Evolutionary conservation across 129 eudicot species (phyloP).

Genomic region (Tanacetum coccineum): DNA sequence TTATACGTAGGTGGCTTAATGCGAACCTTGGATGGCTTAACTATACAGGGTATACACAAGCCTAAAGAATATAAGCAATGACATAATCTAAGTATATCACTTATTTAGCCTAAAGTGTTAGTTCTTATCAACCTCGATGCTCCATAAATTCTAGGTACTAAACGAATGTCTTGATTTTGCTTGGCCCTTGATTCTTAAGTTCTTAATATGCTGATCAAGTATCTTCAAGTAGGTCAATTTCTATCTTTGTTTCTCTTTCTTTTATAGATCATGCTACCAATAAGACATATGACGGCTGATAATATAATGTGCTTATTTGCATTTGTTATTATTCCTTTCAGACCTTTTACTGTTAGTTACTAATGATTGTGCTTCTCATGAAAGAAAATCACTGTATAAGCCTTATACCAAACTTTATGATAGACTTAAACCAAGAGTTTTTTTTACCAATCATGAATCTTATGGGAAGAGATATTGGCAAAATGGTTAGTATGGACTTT

Average conservation of each 20-base stretch:
- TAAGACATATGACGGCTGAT: background rate
- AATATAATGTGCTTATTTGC: conserved; percentile 17
- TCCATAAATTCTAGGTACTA: conserved; percentile 49
- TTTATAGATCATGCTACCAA: conserved; percentile 3
- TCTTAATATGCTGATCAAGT: conserved; percentile 82
- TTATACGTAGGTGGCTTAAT: no score
- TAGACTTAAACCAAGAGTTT: no score
- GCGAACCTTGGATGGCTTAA: conserved; percentile 3
- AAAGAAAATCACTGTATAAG: no score
- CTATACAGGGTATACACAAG: background rate
- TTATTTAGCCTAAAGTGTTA: conserved; percentile 2
- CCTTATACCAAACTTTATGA: no score
- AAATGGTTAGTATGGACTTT: no score
- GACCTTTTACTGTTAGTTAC: background rate
- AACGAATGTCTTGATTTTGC: conserved; percentile 88
- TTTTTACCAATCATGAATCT: no score
- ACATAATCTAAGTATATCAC: background rate
- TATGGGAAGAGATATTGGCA: no score
- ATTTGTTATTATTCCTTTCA: no score
- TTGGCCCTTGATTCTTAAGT: conserved; percentile 89
- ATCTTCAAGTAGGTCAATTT: conserved; percentile 77
- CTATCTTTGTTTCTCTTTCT: conserved; percentile 1
- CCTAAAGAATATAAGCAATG: background rate
- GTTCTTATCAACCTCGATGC: no score
- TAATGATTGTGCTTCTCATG: conserved; percentile 2